Conservation (phyloP, 1,284 basidiomycete genomes). For the Takashimella koratensis region DNA sequence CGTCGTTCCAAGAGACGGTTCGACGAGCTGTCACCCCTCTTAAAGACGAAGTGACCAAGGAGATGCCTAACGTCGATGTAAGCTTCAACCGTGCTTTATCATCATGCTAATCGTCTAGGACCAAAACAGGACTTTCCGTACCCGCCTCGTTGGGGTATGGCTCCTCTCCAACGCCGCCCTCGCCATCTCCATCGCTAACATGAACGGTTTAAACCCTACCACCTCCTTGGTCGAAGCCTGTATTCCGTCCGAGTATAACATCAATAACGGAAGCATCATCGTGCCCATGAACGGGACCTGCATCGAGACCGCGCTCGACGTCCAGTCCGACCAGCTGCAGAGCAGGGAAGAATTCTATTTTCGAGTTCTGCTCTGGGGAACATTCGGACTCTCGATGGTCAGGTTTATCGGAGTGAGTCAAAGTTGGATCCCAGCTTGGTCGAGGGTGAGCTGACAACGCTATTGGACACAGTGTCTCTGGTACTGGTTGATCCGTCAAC, state of each 20-base stretch:
- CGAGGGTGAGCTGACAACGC: neutral
- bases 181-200: conserved; percentile 76
- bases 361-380: conserved; percentile 80
- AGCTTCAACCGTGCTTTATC: conserved; percentile 14
- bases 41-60: conserved; percentile 60
- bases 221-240: conserved; percentile 33
- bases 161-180: conserved; percentile 76
- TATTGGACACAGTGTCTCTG: conserved; percentile 29
- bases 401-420: conserved; percentile 75
- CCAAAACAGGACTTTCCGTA: conserved; percentile 90
- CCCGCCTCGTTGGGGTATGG: conserved; percentile 79
- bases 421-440: too few relatives aligned
- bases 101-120: conserved; percentile 51
- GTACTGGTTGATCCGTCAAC: conserved; percentile 35
- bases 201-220: conserved; percentile 67
- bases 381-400: conserved; percentile 74
- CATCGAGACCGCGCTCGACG: conserved; percentile 25
- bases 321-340: conserved; percentile 40
- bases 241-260: conserved; percentile 18
- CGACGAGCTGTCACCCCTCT: conserved; percentile 84
- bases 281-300: conserved; percentile 31
- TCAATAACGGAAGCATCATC: conserved; percentile 18
- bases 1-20: conserved; percentile 90
- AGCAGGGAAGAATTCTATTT: conserved; percentile 64
- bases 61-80: conserved; percentile 79